Percentiles rank a stretch among this genome's conserved stretches.
These are phyloP conservation scores for Aspergillus puulaauensis DNA, from an alignment of 2,329 filamentous ascomycete species.

Conservation along the genomic window DNA sequence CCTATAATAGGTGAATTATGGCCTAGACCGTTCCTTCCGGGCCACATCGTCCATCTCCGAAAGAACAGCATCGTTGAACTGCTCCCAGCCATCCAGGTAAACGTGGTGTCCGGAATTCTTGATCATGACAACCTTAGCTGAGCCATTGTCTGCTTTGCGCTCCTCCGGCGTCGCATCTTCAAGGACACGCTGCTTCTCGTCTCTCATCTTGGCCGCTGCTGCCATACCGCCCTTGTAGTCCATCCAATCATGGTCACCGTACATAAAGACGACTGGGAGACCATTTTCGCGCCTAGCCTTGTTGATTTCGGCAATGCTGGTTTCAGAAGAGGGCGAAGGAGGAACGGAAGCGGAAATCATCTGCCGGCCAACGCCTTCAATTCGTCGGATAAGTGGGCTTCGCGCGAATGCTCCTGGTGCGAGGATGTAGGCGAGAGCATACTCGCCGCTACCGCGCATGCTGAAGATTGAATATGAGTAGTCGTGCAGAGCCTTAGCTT, in stretches of 20 bases:
- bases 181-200: constrained; percentile 62
- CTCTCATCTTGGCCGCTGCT: constrained; percentile 74
- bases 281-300: constrained; percentile 55
- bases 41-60: constrained; percentile 66
- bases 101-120: constrained; percentile 69
- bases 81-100: constrained; percentile 68
- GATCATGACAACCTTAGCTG: constrained; percentile 79
- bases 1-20: neutral
- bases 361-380: constrained; percentile 83
- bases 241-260: constrained; percentile 99
- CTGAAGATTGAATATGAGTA: constrained; percentile 95
- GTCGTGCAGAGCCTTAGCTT: constrained; percentile 82
- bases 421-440: constrained; percentile 86
- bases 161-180: constrained; percentile 64
- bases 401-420: constrained; percentile 92
- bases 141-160: constrained; percentile 70
- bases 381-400: constrained; percentile 80
- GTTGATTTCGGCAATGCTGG: constrained; percentile 15
- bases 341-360: constrained; percentile 31
- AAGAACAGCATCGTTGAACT: constrained; percentile 66
- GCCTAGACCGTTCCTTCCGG: constrained; percentile 24
- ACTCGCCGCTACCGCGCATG: constrained; percentile 88
- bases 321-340: constrained; percentile 29
- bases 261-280: constrained; percentile 86
- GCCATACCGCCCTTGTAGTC: constrained; percentile 83